These are phyloP conservation scores for Kwoniella newhampshirensis DNA, from an alignment of 768 basidiomycete species.

Conservation along the genomic window DNA sequence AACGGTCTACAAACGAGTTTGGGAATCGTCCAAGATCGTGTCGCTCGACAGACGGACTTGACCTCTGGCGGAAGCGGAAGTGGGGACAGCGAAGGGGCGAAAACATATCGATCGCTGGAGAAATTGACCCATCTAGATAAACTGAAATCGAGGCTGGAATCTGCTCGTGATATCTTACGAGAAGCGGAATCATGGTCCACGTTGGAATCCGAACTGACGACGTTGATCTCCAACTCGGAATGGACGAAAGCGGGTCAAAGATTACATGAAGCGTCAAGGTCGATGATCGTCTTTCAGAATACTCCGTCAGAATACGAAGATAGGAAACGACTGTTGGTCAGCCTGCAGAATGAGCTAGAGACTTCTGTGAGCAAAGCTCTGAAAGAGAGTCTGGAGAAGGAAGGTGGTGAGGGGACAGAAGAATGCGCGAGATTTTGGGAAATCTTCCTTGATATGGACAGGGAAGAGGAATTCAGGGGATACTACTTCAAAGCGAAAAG, in stretches of 20 bases:
- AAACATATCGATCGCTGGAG: conserved; percentile 58
- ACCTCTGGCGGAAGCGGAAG: conserved; percentile 29
- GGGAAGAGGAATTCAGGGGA: conserved; percentile 86
- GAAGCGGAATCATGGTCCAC: conserved; percentile 98
- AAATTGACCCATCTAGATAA: conserved; percentile 77
- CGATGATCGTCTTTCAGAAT: conserved; percentile 89
- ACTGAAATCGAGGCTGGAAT: conserved; percentile 82
- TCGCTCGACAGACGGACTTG: conserved; percentile 24
- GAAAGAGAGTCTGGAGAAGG: conserved; percentile 76
- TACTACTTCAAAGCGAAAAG: conserved; percentile 90
- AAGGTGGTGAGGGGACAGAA: conserved; percentile 60
- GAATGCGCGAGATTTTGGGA: conserved; percentile 69
- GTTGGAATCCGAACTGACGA: conserved; percentile 85
- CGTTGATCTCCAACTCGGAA: conserved; percentile 72
- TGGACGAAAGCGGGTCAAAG: conserved; percentile 90
- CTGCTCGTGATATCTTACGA: conserved; percentile 78
- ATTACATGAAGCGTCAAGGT: conserved; percentile 80
- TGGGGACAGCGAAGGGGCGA: conserved; percentile 20
- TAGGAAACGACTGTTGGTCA: conserved; percentile 79
- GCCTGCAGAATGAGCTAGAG: conserved; percentile 93
- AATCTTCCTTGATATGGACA: conserved; percentile 86
- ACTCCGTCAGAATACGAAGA: conserved; percentile 80
- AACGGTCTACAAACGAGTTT: conserved; percentile 70
- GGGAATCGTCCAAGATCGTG: conserved; percentile 61
- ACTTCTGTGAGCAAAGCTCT: conserved; percentile 60